Percentiles rank a stretch among this genome's conserved stretches.
phyloP scores from a whole-genome alignment of 495 filamentous ascomycete species.

The Talaromyces trachyspermus region DNA sequence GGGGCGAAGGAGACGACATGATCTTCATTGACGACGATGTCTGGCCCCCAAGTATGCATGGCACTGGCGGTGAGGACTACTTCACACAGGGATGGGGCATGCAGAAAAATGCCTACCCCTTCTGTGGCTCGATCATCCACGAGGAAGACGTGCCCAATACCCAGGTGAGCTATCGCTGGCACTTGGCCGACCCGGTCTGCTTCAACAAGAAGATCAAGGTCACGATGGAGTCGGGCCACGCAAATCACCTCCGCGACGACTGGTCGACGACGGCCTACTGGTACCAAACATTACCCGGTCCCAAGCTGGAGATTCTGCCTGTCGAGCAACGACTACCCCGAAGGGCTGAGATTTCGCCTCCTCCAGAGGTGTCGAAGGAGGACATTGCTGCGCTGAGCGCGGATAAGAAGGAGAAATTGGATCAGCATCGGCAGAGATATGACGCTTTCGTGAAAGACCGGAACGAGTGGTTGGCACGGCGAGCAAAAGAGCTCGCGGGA shows the following conservation, averaged over 20 bases:
- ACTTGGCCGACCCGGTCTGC: conserved; percentile 8
- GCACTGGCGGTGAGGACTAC: conserved; percentile 13
- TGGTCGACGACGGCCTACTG: conserved; percentile 6
- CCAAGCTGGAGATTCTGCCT: conserved; percentile 16
- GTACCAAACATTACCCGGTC: conserved; percentile 18
- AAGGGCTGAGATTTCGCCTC: background rate
- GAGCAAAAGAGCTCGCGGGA: conserved; percentile 10
- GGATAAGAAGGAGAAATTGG: conserved; percentile 2
- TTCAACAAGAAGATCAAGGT: conserved; percentile 6
- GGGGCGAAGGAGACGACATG: conserved; percentile 22
- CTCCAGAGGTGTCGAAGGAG: background rate
- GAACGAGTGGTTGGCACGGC: conserved; percentile 11
- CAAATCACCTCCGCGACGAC: conserved; percentile 6
- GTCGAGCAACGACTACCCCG: conserved; percentile 4
- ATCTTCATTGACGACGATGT: conserved; percentile 23
- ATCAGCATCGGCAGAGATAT: conserved; percentile 1
- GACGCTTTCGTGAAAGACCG: conserved; percentile 13
- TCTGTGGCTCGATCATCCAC: conserved; percentile 18
- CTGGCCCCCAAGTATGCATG: conserved; percentile 19
- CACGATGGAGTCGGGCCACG: conserved; percentile 5
- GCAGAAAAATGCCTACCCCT: conserved; percentile 19
- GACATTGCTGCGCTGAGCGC: background rate
- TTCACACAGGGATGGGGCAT: conserved; percentile 5
- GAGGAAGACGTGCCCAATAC: conserved; percentile 17
- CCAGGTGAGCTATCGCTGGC: conserved; percentile 20